Percentiles rank a stretch among this genome's conserved stretches.
Evolutionary conservation across 768 basidiomycete species (phyloP).

Genomic region (Hericium erinaceus): DNA sequence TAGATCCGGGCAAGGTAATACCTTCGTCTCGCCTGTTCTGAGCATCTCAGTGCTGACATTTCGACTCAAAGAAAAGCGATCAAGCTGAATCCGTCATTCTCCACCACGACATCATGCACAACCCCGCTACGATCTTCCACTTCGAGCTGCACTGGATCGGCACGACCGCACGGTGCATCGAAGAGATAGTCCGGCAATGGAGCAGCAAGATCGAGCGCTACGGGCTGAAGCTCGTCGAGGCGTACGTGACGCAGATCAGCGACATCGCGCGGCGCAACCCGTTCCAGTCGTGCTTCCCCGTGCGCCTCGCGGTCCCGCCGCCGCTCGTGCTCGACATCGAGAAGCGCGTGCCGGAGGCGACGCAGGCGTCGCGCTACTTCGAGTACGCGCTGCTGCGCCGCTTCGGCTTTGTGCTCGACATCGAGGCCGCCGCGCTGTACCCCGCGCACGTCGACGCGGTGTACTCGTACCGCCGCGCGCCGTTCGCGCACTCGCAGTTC

Average conservation of each 20-base stretch:
- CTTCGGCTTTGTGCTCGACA: slow-evolving; percentile 77
- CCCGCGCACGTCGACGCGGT: slow-evolving; percentile 75
- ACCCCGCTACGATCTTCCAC: slow-evolving; percentile 90
- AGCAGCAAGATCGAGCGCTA: slow-evolving; percentile 76
- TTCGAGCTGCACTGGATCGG: slow-evolving; percentile 98
- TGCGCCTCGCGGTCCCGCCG: slow-evolving; percentile 68
- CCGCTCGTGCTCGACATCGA: slow-evolving; percentile 63
- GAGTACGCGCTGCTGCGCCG: slow-evolving; percentile 69
- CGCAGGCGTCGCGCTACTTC: slow-evolving; percentile 62
- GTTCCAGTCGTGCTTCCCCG: slow-evolving; percentile 85
- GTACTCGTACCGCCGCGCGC: slow-evolving; percentile 80
- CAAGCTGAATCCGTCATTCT: slow-evolving; percentile 83
- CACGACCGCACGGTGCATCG: slow-evolving; percentile 84
- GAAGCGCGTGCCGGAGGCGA: slow-evolving; percentile 56
- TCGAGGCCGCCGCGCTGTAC: slow-evolving; percentile 72
- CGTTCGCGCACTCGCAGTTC: slow-evolving; percentile 81
- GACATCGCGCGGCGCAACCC: slow-evolving; percentile 80
- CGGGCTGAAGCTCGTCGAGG: slow-evolving; percentile 87
- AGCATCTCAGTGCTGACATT: not conserved
- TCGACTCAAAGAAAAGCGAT: slow-evolving; percentile 54
- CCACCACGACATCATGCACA: slow-evolving; percentile 93
- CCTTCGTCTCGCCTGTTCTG: not conserved
- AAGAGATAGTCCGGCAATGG: slow-evolving; percentile 80
- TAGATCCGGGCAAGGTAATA: slow-evolving; percentile 65
- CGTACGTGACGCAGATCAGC: slow-evolving; percentile 85